Base-by-base conservation (phyloP, 345 rosid genomes). In the Pelargonium nanum region DNA sequence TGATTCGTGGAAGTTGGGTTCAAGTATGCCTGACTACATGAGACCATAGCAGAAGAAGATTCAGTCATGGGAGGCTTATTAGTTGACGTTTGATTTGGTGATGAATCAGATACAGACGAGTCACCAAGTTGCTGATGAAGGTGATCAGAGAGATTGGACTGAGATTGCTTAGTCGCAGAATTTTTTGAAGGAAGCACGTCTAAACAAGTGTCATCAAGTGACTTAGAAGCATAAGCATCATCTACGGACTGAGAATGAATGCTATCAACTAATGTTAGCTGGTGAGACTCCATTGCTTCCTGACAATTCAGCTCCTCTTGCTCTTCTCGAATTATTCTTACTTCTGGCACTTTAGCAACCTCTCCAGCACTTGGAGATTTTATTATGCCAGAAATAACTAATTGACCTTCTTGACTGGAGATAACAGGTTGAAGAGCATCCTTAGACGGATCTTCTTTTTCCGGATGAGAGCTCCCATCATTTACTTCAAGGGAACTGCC, bases 101-200 rank as follows among this genome's bases (percentile, higher is more conserved):
- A 69, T 55, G 51, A 59, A 68, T 67, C 72, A 26, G 70, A 69
- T 24, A 71, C 13, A 58, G 72, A 70, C 59, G 82, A 73, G 62
- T 63, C 68, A 73, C 67, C 68, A n/a, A 71, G 60, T 52, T 53
- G 68, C 52, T 57, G 78, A 53, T 60, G 59, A 22, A n/a, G 69
- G 55, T 32, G 28, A 51, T 70, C 53, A 65, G 48, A 68, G 19
- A 54, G 22, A 58, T 20, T 24, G 15, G 65, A 26, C 54, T 55
- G 73, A 59, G 69, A 66, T 59, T 66, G 71, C 68, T 63, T 61
- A 4, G 26, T 26, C 4, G 28, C 56, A 26, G 71, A 58, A 61
- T 56, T 64, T 62, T 60, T 67, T n/a, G 26, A 15, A 53, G 64
- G 20, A 51, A 44, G 30, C 20, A 44, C 26, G 22, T 45, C 55